Base-by-base conservation (phyloP, 345 rosid genomes). In the Ailanthus altissimus region DNA sequence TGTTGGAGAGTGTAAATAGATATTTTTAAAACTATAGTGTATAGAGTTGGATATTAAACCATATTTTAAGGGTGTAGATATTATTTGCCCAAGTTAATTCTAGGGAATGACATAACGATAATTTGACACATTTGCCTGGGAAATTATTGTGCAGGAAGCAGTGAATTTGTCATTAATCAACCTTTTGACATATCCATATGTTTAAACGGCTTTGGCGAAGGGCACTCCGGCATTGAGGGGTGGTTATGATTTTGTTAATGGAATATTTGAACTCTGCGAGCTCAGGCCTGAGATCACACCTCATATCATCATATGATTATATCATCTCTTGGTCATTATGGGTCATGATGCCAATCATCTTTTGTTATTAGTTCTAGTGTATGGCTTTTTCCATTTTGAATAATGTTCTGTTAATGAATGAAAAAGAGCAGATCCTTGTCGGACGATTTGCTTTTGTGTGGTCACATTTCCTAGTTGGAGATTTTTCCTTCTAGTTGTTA, bases 161-260 rank as follows among this genome's bases (percentile, higher is more conserved):
- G 83, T 83, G 77, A 77, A 80, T 74, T 40, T 74, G 1, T 83
- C 86, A 6, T 50, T 80, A 18, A 20, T 14, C 9, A 83, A 83
- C 60, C 45, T 77, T 32, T 72, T 68, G 38, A 74, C 67, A 25
- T 83, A 80, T 59, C 83, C 86, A 32, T 77, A 80, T 46, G 79
- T 80, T n/a, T 36, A 26, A 26, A 47, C 14, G 20, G 83, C 72
- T 58, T 23, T 80, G 54, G 74, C 62, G 16, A 7, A 28, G 16
- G 18, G n/a, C 6, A 65, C 54, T 2, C 45, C 77, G 0, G 46
- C 45, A 5, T 56, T 83, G 58, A 69, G 83, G 60, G 86, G 86
- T 36, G 86, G 77, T 60, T 83, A 77, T 11, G 49, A 83, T 36
- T 80, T 80, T 23, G 67, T 74, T 0, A 0, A 77, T 16, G 86